phyloP scores from a whole-genome alignment of 2,329 filamentous ascomycete genomes.

The Neopestalotiopsis clavispora region DNA sequence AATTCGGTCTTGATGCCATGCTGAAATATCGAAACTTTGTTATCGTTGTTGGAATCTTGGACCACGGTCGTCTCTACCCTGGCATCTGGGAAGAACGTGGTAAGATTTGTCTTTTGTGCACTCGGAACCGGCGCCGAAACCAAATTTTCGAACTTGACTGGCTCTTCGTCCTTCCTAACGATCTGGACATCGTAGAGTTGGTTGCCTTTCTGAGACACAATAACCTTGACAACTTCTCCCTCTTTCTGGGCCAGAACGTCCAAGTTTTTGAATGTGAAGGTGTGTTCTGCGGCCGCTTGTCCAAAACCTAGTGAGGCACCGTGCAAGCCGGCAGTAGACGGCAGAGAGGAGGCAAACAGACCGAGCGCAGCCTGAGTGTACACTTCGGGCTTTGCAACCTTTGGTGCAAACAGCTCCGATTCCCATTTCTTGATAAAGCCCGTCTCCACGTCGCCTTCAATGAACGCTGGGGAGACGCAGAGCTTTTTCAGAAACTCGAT shows the following conservation, averaged over 20 bases:
- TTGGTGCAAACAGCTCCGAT: constrained; percentile 74
- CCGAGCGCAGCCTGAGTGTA: constrained; percentile 88
- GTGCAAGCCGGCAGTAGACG: constrained; percentile 41
- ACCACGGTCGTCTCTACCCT: constrained; percentile 82
- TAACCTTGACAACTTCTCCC: constrained; percentile 63
- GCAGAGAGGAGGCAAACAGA: constrained; percentile 58
- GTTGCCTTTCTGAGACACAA: constrained; percentile 52
- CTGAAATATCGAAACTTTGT: constrained; percentile 80
- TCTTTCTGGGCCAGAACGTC: constrained; percentile 69
- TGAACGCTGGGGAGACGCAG: constrained; percentile 80
- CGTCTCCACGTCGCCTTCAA: constrained; percentile 88
- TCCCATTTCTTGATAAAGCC: constrained; percentile 93
- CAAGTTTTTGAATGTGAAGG: constrained; percentile 56
- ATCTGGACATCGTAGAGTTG: constrained; percentile 53
- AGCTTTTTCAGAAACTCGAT: constrained; percentile 94
- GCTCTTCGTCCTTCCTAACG: constrained; percentile 45
- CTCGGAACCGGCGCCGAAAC: constrained; percentile 41
- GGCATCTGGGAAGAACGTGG: constrained; percentile 81
- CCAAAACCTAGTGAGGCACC: constrained; percentile 62
- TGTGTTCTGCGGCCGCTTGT: constrained; percentile 47
- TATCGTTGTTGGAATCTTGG: constrained; percentile 49
- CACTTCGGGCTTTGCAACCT: constrained; percentile 69
- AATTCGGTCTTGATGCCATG: constrained; percentile 65
- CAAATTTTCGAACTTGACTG: constrained; percentile 50
- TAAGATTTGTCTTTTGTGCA: constrained; percentile 49